These are phyloP conservation scores for Colletotrichum brevisporum DNA, from an alignment of 2,329 filamentous ascomycete species.

Conservation along the genomic window DNA sequence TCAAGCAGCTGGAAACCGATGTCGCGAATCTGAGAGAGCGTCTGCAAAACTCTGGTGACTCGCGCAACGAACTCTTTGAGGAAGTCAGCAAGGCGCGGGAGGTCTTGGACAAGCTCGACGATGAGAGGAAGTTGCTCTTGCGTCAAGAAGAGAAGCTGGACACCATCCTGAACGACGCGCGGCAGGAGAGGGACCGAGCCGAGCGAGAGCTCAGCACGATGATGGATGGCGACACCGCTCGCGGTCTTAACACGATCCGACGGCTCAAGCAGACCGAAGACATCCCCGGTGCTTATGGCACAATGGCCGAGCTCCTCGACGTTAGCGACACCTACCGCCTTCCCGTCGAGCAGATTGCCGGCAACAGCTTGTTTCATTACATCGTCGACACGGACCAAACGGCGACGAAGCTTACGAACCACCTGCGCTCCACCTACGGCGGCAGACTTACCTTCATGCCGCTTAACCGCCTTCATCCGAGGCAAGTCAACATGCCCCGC, in stretches of 20 bases:
- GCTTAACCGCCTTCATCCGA: slow-evolving; percentile 82
- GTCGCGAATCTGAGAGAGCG: slow-evolving; percentile 78
- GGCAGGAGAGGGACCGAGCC: slow-evolving; percentile 82
- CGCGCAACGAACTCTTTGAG: slow-evolving; percentile 79
- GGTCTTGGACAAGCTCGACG: slow-evolving; percentile 81
- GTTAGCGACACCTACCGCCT: slow-evolving; percentile 88
- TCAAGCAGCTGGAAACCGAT: slow-evolving; percentile 79
- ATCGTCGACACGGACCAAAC: slow-evolving; percentile 94
- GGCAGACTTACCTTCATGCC: slow-evolving; percentile 97
- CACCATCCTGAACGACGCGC: slow-evolving; percentile 81
- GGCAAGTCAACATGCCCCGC: slow-evolving; percentile 82
- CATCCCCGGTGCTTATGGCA: slow-evolving; percentile 91
- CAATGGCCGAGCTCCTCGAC: slow-evolving; percentile 91
- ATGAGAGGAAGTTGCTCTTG: slow-evolving; percentile 89
- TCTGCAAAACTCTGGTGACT: slow-evolving; percentile 84
- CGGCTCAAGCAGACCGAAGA: slow-evolving; percentile 84
- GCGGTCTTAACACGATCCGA: slow-evolving; percentile 88
- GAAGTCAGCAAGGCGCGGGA: slow-evolving; percentile 85
- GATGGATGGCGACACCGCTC: slow-evolving; percentile 90
- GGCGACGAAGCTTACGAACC: slow-evolving; percentile 84
- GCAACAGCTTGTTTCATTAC: slow-evolving; percentile 94
- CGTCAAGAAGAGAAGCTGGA: slow-evolving; percentile 91
- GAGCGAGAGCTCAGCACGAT: slow-evolving; percentile 84
- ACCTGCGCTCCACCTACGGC: slow-evolving; percentile 82
- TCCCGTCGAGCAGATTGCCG: slow-evolving; percentile 93